A percentile compares a stretch with the other conserved stretches of the same genome.
Conservation (phyloP, 208 protist genomes). For the Leishmania amazonensis region DNA sequence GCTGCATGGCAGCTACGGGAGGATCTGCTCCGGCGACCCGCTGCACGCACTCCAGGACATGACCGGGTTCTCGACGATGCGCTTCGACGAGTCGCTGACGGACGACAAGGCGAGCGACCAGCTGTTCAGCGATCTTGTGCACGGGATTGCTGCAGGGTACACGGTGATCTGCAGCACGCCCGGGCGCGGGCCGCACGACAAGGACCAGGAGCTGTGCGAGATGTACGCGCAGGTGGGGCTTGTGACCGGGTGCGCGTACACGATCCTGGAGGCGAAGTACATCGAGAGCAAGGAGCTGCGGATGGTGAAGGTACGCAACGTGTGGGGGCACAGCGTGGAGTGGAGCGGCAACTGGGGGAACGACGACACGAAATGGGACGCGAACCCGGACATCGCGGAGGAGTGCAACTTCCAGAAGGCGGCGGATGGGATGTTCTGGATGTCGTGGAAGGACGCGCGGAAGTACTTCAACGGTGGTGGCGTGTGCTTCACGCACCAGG, state of each 20-base stretch:
- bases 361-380: conserved; percentile 72
- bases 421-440: conserved; percentile 81
- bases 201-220: conserved; percentile 31
- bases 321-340: conserved; percentile 57
- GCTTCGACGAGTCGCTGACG: conserved; percentile 62
- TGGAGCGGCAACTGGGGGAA: conserved; percentile 84
- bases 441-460: conserved; percentile 69
- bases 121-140: conserved; percentile 58
- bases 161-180: conserved; percentile 81
- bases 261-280: conserved; percentile 61
- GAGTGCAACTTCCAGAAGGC: conserved; percentile 63
- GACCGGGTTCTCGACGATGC: conserved; percentile 64
- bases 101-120: conserved; percentile 28
- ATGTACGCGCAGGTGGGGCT: conserved; percentile 65
- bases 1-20: conserved; percentile 81
- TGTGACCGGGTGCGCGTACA: conserved; percentile 67
- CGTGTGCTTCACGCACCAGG: conserved; percentile 70
- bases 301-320: conserved; percentile 78
- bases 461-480: conserved; percentile 89
- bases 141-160: conserved; percentile 44
- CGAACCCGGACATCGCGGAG: conserved; percentile 72
- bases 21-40: conserved; percentile 77
- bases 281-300: conserved; percentile 52
- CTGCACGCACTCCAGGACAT: conserved; percentile 86
- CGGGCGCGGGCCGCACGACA: conserved; percentile 36